Conservation (phyloP, 1,139 yeast genomes). For the Debaryomyces sp. region DNA sequence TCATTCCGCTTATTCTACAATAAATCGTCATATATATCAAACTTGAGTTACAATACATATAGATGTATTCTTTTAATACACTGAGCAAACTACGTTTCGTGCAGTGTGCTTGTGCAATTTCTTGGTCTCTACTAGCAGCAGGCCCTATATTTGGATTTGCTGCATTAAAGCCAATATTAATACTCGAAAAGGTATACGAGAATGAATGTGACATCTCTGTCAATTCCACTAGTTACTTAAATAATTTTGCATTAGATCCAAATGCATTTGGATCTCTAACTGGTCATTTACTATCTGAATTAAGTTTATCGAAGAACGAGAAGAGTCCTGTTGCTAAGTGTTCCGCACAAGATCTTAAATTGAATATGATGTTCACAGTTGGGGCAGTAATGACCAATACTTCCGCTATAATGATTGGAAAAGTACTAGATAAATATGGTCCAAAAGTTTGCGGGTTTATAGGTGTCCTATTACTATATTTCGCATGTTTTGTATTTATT, state of each 20-base stretch:
- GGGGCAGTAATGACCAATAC: slow-evolving; percentile 50
- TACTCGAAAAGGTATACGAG: slow-evolving; percentile 44
- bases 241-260: slow-evolving; percentile 1
- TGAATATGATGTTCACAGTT: slow-evolving; percentile 50
- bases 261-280: slow-evolving; percentile 11
- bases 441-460: slow-evolving; percentile 47
- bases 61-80: slow-evolving; percentile 22
- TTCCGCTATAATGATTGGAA: slow-evolving; percentile 45
- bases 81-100: slow-evolving; percentile 21
- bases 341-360: slow-evolving; percentile 44
- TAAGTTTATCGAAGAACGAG: slow-evolving; percentile 13
- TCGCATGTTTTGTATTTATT: slow-evolving; percentile 43
- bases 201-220: slow-evolving; percentile 31
- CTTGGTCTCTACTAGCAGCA: slow-evolving; percentile 48
- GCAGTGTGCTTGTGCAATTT: slow-evolving; percentile 40
- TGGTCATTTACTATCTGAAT: slow-evolving; percentile 12
- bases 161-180: slow-evolving; percentile 47
- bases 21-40: background rate
- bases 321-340: slow-evolving; percentile 30
- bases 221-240: slow-evolving; percentile 11
- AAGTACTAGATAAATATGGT: slow-evolving; percentile 43
- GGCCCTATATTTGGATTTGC: slow-evolving; percentile 54
- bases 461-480: slow-evolving; percentile 41
- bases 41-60: background rate
- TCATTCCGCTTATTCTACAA: background rate